Conservation (phyloP, 2,329 filamentous ascomycete genomes). For the Epichloe amarillans region DNA sequence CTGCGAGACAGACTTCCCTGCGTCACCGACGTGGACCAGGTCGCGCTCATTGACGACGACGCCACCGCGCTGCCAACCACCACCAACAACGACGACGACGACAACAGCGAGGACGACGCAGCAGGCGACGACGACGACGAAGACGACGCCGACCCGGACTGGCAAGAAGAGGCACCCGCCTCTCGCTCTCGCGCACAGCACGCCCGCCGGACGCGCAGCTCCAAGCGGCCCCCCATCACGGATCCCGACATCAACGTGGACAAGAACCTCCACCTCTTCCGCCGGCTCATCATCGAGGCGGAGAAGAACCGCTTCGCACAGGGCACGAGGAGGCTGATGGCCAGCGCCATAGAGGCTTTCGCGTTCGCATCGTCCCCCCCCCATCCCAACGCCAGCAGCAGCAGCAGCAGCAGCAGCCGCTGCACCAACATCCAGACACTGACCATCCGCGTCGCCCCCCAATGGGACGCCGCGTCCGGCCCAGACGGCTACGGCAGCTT, state of each 20-base stretch:
- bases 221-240: neutral
- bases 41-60: constrained; percentile 9
- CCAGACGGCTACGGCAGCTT: constrained; percentile 9
- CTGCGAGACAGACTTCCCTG: constrained; percentile 24
- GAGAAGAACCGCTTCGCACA: constrained; percentile 25
- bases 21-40: constrained; percentile 7
- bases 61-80: neutral
- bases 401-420: constrained; percentile 1
- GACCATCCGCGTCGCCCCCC: constrained; percentile 28
- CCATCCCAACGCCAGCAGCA: constrained; percentile 6
- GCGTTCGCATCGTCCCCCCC: neutral
- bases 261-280: constrained; percentile 26
- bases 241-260: constrained; percentile 16
- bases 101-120: constrained; percentile 3
- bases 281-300: constrained; percentile 28
- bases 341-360: constrained; percentile 25
- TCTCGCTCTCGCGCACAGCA: neutral
- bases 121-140: constrained; percentile 4
- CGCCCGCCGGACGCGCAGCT: neutral
- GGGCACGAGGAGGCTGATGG: constrained; percentile 18
- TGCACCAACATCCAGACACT: constrained; percentile 26
- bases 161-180: constrained; percentile 2
- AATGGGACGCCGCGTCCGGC: constrained; percentile 2
- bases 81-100: neutral
- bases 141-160: constrained; percentile 7